phyloP scores from a whole-genome alignment of 1,284 basidiomycete species.

The Schizopora paradoxa region DNA sequence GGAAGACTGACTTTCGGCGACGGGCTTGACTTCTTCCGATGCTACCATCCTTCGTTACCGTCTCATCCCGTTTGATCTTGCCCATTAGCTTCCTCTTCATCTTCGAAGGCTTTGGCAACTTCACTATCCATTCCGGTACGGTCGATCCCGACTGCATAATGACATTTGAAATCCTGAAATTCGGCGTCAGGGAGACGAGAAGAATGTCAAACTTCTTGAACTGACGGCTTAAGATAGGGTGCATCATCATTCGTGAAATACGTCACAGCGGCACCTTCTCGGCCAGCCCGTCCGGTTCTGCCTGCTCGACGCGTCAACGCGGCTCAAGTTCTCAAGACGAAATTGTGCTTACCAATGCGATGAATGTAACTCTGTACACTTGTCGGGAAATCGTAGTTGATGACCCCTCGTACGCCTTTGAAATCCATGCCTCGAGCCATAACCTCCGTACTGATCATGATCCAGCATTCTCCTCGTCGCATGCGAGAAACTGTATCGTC shows the following conservation, averaged over 20 bases:
- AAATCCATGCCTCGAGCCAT: slow-evolving; percentile 98
- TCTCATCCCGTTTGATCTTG: slow-evolving; percentile 73
- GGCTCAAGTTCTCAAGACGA: background rate
- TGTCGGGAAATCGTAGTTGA: slow-evolving; percentile 96
- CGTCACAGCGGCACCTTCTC: slow-evolving; percentile 88
- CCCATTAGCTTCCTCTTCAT: slow-evolving; percentile 84
- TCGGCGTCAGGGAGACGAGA: slow-evolving; percentile 7
- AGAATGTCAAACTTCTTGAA: slow-evolving; percentile 19
- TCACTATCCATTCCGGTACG: slow-evolving; percentile 88
- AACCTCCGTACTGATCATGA: slow-evolving; percentile 90
- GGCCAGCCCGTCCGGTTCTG: slow-evolving; percentile 90
- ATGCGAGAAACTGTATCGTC: slow-evolving; percentile 84
- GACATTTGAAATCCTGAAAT: slow-evolving; percentile 84
- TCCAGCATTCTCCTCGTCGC: slow-evolving; percentile 85
- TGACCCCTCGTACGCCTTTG: slow-evolving; percentile 88
- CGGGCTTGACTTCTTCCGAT: slow-evolving; percentile 69
- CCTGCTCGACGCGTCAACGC: slow-evolving; percentile 36
- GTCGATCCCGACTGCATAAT: slow-evolving; percentile 84
- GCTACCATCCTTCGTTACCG: slow-evolving; percentile 68
- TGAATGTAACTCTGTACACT: slow-evolving; percentile 94
- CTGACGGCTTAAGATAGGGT: slow-evolving; percentile 84
- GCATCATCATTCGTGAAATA: slow-evolving; percentile 95
- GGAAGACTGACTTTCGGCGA: slow-evolving; percentile 54
- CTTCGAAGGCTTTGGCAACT: slow-evolving; percentile 84
- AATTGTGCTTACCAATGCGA: slow-evolving; percentile 65